phyloP scores from a whole-genome alignment of 2,329 filamentous ascomycete species.

The Penicillium sp. region DNA sequence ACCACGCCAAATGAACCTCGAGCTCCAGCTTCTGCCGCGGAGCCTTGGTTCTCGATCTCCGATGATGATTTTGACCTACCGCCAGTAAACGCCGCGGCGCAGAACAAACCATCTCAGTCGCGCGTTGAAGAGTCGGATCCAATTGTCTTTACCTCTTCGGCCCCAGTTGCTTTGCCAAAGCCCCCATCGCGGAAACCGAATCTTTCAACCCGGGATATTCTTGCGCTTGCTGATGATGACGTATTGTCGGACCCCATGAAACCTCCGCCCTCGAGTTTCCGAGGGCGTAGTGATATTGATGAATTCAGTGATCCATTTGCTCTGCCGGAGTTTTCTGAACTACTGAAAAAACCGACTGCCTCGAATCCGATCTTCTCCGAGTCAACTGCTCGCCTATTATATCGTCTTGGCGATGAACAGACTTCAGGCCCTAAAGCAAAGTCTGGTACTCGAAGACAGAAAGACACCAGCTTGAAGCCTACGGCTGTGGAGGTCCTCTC shows the following conservation, averaged over 20 bases:
- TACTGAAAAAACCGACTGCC: constrained; percentile 21
- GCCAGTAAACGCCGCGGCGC: constrained; percentile 9
- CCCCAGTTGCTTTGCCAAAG: constrained; percentile 24
- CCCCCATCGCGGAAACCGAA: background rate
- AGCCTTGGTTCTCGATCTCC: constrained; percentile 27
- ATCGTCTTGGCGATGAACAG: constrained; percentile 25
- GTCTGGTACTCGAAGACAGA: constrained; percentile 9
- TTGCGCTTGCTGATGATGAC: constrained; percentile 39
- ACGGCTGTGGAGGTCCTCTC: constrained; percentile 16
- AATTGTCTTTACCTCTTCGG: constrained; percentile 45
- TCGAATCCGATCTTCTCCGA: constrained; percentile 35
- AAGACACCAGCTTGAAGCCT: background rate
- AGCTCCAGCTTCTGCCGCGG: background rate
- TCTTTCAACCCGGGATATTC: constrained; percentile 21
- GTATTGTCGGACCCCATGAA: constrained; percentile 14
- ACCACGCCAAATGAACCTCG: background rate
- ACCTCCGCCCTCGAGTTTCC: background rate
- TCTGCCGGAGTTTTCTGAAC: constrained; percentile 26
- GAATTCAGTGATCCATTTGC: constrained; percentile 35
- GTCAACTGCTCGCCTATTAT: constrained; percentile 42
- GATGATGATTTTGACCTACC: constrained; percentile 29
- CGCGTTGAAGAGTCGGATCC: constrained; percentile 37
- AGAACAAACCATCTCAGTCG: constrained; percentile 9
- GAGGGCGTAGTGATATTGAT: constrained; percentile 28
- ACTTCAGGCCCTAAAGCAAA: background rate